phyloP scores from a whole-genome alignment of 2,329 filamentous ascomycete species.

The Apiospora arundinis region DNA sequence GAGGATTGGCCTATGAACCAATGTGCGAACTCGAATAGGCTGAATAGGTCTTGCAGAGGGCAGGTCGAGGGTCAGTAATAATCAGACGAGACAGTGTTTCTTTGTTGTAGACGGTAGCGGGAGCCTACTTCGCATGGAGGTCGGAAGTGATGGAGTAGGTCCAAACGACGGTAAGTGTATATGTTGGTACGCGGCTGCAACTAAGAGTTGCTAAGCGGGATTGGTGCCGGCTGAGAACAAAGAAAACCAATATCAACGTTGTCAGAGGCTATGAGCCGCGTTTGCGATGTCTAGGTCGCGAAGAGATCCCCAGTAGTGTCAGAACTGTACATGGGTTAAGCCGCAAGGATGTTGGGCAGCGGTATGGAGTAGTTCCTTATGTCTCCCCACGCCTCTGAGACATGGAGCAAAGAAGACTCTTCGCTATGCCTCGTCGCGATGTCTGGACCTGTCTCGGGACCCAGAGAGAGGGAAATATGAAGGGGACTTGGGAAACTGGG shows the following conservation, averaged over 20 bases:
- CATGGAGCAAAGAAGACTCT: conserved; percentile 32
- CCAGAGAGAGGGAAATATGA: conserved; percentile 26
- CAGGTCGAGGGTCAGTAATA: conserved; percentile 34
- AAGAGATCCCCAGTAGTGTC: conserved; percentile 25
- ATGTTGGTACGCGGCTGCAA: conserved; percentile 32
- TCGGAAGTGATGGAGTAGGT: conserved; percentile 32
- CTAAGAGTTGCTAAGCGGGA: conserved; percentile 31
- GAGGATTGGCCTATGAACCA: background rate
- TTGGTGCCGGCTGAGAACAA: conserved; percentile 36
- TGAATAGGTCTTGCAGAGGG: conserved; percentile 27
- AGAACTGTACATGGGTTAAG: conserved; percentile 31
- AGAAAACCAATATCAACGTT: conserved; percentile 37
- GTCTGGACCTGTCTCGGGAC: conserved; percentile 31
- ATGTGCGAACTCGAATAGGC: conserved; percentile 9
- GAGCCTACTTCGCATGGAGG: conserved; percentile 36
- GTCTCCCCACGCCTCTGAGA: conserved; percentile 34
- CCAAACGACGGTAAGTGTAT: conserved; percentile 29
- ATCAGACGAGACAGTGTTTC: conserved; percentile 39
- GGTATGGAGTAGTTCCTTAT: conserved; percentile 33
- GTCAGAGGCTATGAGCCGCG: conserved; percentile 32
- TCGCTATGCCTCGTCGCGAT: conserved; percentile 28
- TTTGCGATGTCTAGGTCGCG: conserved; percentile 26
- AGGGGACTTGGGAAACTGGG: conserved; percentile 19
- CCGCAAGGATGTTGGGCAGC: conserved; percentile 28
- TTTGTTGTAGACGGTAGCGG: conserved; percentile 39